Evolutionary conservation across 2,329 filamentous ascomycete species (phyloP), one percentile per base, ranked within the genome.

Genomic region (Sporothrix protearum): DNA sequence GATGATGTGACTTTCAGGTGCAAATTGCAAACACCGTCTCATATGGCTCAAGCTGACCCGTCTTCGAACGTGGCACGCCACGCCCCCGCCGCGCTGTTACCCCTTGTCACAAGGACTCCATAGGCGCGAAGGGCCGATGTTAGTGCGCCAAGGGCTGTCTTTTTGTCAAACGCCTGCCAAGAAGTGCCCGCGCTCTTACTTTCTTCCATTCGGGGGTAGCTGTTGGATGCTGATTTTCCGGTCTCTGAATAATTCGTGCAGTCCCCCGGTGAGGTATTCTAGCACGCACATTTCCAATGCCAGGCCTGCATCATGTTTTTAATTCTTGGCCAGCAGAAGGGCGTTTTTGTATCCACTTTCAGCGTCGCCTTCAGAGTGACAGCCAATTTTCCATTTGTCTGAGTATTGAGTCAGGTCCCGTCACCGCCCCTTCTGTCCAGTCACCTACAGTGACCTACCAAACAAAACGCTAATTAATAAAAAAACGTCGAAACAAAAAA

Each of bases 151-250:
- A 45, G 61, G 39, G 14, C 47, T 64, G 57, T 61, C 10, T 25
- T 28, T 63, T 61, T 61, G 57, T 42, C 33, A 63, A 10, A 36
- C 19, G 25, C 6, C 4, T n/a, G n/a, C n/a, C 16, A 9, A 59
- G 42, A 63, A 63, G 57, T 63, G 2, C 12, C 57, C 57, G 57
- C 33, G 57, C n/a, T 42, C 22, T 63, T 63, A 63, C 57, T 63
- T 63, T 63, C 5, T 33, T 42, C 57, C 57, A 42, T 42, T 3
- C n/a, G 16, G 57, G 9, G 49, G 3, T 22, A 14, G 49, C n/a
- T 61, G 57, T 19, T 63, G 57, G n/a, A 63, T 63, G 57, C 42
- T 33, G 22, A 9, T 42, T 63, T 63, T 42, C 57, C 57, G 57
- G 57, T 6, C 30, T 19, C 28, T 57, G 25, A 30, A 33, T 30